Conservation (phyloP, 305 asterid species). For the Fraxinus ornus region DNA sequence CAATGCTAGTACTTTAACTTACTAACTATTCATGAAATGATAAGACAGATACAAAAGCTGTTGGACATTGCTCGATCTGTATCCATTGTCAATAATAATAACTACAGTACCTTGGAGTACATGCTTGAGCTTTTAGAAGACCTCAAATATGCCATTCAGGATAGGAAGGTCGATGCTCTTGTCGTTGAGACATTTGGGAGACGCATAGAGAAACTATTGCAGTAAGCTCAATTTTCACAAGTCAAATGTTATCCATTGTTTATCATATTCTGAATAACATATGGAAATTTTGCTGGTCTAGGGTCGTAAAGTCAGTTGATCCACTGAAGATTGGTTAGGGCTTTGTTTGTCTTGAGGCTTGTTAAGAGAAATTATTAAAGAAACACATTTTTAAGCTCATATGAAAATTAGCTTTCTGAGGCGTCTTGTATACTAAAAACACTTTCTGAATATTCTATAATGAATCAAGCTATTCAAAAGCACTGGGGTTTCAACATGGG, state of each 20-base stretch:
- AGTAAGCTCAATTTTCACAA: constrained; percentile 59
- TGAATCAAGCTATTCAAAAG: constrained; percentile 10
- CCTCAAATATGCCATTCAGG: constrained; percentile 85
- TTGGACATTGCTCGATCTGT: constrained; percentile 80
- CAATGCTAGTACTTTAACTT: constrained; percentile 12
- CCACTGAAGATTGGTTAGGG: constrained; percentile 9
- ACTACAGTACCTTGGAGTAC: constrained; percentile 75
- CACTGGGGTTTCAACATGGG: constrained; percentile 23
- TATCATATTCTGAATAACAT: constrained; percentile 16
- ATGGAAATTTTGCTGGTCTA: constrained; percentile 12
- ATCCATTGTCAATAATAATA: constrained; percentile 57
- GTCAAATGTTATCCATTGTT: constrained; percentile 32
- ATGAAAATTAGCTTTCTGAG: background rate
- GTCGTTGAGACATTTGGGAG: constrained; percentile 98
- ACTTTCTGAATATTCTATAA: constrained; percentile 7
- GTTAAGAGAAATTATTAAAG: constrained; percentile 24
- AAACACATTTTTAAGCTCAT: constrained; percentile 18
- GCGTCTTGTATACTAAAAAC: background rate
- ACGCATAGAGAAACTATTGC: constrained; percentile 90
- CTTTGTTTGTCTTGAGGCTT: constrained; percentile 10
- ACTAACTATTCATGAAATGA: constrained; percentile 39
- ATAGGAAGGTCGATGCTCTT: constrained; percentile 98
- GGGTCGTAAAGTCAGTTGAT: constrained; percentile 13
- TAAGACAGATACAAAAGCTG: constrained; percentile 77
- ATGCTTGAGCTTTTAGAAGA: constrained; percentile 85